Conservation (phyloP, 306 rosid genomes). For the Herpetospermum pedunculosum region DNA sequence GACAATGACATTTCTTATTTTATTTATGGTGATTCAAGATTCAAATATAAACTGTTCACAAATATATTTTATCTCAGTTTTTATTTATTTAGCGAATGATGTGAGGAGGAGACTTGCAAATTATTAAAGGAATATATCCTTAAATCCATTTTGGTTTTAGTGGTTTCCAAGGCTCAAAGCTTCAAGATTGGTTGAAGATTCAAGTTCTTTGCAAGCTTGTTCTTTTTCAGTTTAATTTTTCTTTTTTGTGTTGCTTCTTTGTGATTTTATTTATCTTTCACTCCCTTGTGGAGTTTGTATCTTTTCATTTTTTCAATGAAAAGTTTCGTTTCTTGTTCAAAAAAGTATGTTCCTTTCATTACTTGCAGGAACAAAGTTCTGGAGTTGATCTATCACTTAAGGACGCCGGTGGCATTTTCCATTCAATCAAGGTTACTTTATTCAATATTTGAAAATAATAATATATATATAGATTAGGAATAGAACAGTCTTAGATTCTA, state of each 20-base stretch:
- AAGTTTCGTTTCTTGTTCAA: too few relatives aligned
- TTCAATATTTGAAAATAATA: neutral
- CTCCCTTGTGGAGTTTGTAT: too few relatives aligned
- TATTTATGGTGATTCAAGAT: neutral
- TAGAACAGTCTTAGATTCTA: slow-evolving; percentile 13
- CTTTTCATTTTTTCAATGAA: too few relatives aligned
- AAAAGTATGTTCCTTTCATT: neutral
- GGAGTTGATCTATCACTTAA: slow-evolving; percentile 49
- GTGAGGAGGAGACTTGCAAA: neutral
- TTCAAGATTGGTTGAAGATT: too few relatives aligned
- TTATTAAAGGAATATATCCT: neutral
- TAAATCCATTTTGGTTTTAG: neutral
- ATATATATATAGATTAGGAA: neutral
- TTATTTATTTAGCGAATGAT: neutral
- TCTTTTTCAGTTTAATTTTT: too few relatives aligned
- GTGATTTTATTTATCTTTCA: too few relatives aligned
- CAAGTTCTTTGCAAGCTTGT: too few relatives aligned
- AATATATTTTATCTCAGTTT: neutral
- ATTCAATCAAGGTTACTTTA: slow-evolving; percentile 64
- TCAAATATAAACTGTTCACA: neutral
- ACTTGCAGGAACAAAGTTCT: slow-evolving; percentile 55
- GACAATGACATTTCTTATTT: neutral
- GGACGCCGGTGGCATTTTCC: slow-evolving; percentile 68
- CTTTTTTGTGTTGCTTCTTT: too few relatives aligned
- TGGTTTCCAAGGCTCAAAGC: too few relatives aligned